Evolutionary conservation across 495 filamentous ascomycete species (phyloP), one percentile per base, ranked within the genome.

Genomic region (Xylaria flabelliformis): DNA sequence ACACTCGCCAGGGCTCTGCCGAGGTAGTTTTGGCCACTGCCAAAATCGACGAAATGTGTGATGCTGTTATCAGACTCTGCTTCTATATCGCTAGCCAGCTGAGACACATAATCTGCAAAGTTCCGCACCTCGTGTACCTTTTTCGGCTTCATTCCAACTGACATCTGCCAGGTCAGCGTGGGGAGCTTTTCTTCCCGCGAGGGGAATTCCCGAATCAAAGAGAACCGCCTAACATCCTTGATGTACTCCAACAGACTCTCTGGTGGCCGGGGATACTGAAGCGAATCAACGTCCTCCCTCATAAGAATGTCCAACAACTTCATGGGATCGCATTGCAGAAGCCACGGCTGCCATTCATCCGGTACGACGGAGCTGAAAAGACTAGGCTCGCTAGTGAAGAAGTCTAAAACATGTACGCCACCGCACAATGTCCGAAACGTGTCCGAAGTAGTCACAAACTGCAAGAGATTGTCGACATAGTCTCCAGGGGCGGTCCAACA

Each of bases 11-110:
- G 82, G 1, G 93, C 91, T 55, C 96, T 89, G 13, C 96, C 95
- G 1, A 99, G 89, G 77, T 99, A 99, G 75, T 96, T 98, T 77
- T 98, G 96, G 0, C 96, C 96, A 62, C 93, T 97, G 29, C 96
- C 96, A 80, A 97, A 97, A 80, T 99, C 96, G 65, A 98, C 90
- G 69, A 98, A 88, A 83, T 98, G 95, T 0, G 94, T 93, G 64
- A 97, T 90, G n/a, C 78, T 73, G 67, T 66, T 75, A n/a, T 78
- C 77, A 41, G 78, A 78, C 3, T 75, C 73, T 3, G 74, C 59
- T 51, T 81, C 78, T 69, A 91, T 82, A 32, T 87, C 82, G 44
- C 84, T 82, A 4, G 88, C 86, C 21, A 93, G 84, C 44, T 81
- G 75, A 66, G 87, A 84, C 66, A 90, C 85, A 73, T 88, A 85